These are phyloP conservation scores for Nidularia sp. DNA, from an alignment of 768 basidiomycete genomes.

Conservation along the genomic window DNA sequence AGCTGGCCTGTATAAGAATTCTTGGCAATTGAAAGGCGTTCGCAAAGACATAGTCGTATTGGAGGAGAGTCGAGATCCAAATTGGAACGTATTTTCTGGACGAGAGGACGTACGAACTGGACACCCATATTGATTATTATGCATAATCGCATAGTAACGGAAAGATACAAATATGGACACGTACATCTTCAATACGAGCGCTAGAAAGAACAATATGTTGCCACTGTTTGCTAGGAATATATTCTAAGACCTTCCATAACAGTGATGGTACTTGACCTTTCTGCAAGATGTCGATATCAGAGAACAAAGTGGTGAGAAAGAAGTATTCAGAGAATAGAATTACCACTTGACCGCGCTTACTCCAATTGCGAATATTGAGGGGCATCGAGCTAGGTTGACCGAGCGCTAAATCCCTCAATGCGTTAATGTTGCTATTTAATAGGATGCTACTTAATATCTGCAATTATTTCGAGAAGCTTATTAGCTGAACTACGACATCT, in stretches of 20 bases:
- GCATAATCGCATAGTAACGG: not conserved
- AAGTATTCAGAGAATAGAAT: too few species aligned
- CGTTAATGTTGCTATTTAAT: not conserved
- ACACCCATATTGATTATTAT: not conserved
- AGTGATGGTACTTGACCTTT: not conserved
- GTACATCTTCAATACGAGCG: not conserved
- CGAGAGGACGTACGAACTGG: not conserved
- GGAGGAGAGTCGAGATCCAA: not conserved
- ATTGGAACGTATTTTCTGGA: not conserved
- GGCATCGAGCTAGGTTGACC: not conserved
- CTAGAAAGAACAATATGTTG: not conserved
- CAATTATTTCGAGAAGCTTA: not conserved
- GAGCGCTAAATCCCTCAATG: not conserved
- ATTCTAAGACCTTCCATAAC: not conserved
- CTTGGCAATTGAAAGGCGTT: not conserved
- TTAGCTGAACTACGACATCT: not conserved
- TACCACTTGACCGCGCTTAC: not conserved
- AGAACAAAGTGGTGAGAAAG: too few species aligned
- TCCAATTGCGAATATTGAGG: not conserved
- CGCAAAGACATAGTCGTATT: not conserved
- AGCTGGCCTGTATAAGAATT: not conserved
- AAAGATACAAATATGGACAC: not conserved
- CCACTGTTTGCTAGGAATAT: constrained; percentile 1
- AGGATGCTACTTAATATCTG: not conserved
- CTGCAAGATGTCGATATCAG: not conserved